These are phyloP conservation scores for Lactifluus subvellereus DNA, from an alignment of 768 basidiomycete genomes.

Conservation along the genomic window DNA sequence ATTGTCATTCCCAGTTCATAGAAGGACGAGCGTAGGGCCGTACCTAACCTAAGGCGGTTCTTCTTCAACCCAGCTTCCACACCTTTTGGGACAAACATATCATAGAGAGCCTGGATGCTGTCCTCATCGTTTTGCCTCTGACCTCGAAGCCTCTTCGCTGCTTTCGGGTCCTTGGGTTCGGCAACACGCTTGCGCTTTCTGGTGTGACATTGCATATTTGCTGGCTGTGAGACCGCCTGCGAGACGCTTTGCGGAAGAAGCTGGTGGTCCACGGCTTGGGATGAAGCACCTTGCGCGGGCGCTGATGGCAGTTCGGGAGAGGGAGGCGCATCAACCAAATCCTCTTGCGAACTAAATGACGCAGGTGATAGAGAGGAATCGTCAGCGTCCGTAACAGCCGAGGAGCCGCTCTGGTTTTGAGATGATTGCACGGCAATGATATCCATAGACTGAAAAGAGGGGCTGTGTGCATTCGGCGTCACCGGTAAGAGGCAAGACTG, in stretches of 20 bases:
- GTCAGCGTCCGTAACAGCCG: background rate
- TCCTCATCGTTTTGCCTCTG: background rate
- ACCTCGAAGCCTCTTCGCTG: slow-evolving; percentile 2
- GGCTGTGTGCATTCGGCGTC: background rate
- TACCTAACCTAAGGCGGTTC: slow-evolving; percentile 9
- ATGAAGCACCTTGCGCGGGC: background rate
- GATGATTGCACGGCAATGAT: background rate
- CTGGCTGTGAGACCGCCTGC: background rate
- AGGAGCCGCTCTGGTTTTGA: background rate
- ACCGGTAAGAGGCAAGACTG: background rate
- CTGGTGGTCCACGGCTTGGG: no score
- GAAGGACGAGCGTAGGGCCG: background rate
- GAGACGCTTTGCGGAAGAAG: background rate
- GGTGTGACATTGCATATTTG: background rate
- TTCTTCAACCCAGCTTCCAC: background rate
- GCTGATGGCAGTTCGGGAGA: background rate
- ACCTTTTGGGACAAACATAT: background rate
- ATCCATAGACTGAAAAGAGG: no score
- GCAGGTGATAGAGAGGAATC: background rate
- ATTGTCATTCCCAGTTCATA: background rate
- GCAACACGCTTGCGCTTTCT: background rate
- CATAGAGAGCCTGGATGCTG: background rate
- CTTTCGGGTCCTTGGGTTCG: slow-evolving; percentile 1
- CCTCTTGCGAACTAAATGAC: background rate
- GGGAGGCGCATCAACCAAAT: background rate